Percentiles rank a stretch among this genome's conserved stretches.
Conservation (phyloP, 108 stramenopile species). For the Stephanodiscus triporus region DNA sequence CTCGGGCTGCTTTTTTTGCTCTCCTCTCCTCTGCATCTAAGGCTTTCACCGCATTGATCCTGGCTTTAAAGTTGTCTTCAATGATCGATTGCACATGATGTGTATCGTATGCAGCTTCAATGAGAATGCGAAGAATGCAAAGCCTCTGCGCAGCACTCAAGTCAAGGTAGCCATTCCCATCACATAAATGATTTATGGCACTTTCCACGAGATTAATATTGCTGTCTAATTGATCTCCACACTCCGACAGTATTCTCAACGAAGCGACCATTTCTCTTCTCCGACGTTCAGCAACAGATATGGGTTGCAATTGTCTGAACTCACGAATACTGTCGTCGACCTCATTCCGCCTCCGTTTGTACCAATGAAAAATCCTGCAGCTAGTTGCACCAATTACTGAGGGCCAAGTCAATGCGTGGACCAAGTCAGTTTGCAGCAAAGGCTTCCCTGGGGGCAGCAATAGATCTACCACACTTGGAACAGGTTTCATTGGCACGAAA, state of each 20-base stretch:
- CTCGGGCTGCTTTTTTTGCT: slow-evolving; percentile 77
- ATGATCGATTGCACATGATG: slow-evolving; percentile 68
- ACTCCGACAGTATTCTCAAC: slow-evolving; percentile 72
- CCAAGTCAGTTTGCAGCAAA: slow-evolving; percentile 50
- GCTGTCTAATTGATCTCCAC: slow-evolving; percentile 39
- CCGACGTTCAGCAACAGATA: slow-evolving; percentile 71
- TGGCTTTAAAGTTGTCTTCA: slow-evolving; percentile 77
- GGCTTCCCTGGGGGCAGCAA: slow-evolving; percentile 86
- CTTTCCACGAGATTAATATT: slow-evolving; percentile 47
- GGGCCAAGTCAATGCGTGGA: slow-evolving; percentile 76
- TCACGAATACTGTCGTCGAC: slow-evolving; percentile 81
- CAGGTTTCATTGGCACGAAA: slow-evolving; percentile 70
- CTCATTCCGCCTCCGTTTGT: slow-evolving; percentile 79
- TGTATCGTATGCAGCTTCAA: slow-evolving; percentile 87
- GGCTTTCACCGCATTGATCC: slow-evolving; percentile 80
- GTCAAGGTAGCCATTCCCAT: slow-evolving; percentile 67
- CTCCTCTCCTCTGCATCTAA: slow-evolving; percentile 76
- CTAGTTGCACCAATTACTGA: slow-evolving; percentile 74
- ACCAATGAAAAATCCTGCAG: slow-evolving; percentile 73
- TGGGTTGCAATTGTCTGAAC: slow-evolving; percentile 59
- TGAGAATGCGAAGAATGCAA: slow-evolving; percentile 70
- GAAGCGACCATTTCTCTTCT: slow-evolving; percentile 65
- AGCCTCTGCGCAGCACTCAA: slow-evolving; percentile 65
- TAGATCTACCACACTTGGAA: slow-evolving; percentile 78
- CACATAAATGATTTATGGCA: slow-evolving; percentile 64